Evolutionary conservation across 108 stramenopile species (phyloP).

Genomic region (Nitzschia sp.): DNA sequence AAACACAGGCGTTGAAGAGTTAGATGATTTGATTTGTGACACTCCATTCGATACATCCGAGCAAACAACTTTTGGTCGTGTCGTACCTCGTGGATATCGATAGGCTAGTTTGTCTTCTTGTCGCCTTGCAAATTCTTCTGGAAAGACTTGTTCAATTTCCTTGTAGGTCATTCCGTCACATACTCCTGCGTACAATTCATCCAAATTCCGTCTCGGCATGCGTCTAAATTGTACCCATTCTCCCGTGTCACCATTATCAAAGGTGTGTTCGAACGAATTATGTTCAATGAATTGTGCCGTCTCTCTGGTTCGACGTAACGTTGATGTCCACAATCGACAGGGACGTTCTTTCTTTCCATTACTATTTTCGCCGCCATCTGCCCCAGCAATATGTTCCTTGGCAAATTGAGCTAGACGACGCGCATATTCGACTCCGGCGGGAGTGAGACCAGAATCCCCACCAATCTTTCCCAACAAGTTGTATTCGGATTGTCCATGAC

Average conservation of each 20-base stretch:
- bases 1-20: no score
- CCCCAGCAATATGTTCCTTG: slow-evolving; percentile 65
- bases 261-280: slow-evolving; percentile 51
- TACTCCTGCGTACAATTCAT: slow-evolving; percentile 93
- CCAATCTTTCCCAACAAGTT: slow-evolving; percentile 98
- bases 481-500: slow-evolving; percentile 99
- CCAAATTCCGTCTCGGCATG: slow-evolving; percentile 83
- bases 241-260: slow-evolving; percentile 76
- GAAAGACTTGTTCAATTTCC: slow-evolving; percentile 93
- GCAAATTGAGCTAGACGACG: slow-evolving; percentile 89
- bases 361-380: slow-evolving; percentile 14
- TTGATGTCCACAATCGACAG: slow-evolving; percentile 95
- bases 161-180: slow-evolving; percentile 96
- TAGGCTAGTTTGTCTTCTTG: slow-evolving; percentile 95
- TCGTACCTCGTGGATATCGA: slow-evolving; percentile 80
- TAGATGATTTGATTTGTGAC: no score
- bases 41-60: no score
- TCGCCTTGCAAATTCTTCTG: slow-evolving; percentile 92
- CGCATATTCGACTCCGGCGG: slow-evolving; percentile 90
- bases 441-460: slow-evolving; percentile 94
- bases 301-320: slow-evolving; percentile 93
- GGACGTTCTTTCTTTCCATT: slow-evolving; percentile 49
- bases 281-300: slow-evolving; percentile 93
- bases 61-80: no score
- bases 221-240: slow-evolving; percentile 89